Base-by-base conservation (phyloP, 345 rosid genomes). In the Physaria fendleri region DNA sequence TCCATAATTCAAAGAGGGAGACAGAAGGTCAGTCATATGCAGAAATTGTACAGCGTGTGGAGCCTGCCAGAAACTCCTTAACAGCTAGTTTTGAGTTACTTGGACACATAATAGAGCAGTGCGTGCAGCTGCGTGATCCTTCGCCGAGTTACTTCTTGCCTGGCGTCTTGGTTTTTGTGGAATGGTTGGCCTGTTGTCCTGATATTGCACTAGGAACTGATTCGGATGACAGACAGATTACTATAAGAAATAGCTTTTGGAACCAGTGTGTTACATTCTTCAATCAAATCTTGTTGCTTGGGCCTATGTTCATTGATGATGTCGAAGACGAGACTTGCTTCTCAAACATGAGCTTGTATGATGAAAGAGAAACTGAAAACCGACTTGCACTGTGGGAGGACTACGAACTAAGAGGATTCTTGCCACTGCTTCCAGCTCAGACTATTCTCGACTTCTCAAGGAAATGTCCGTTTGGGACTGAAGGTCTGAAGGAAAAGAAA, bases 151-250 rank as follows among this genome's bases (percentile, higher is more conserved):
- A 71, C 47, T 78, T 85, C 34, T 64, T 93, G 56, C 92, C 99
- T 56, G 88, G 96, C 27, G 71, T 87, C 60, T 69, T 93, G 37
- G 87, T 93, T 45, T 87, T 87, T 70, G 73, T 89, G 50, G 99
- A 93, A 70, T 93, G 99, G 97, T 67, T 89, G 77, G 97, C 97
- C 34, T 89, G 90, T 63, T 83, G 59, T 71, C 92, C 97, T 27
- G 97, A 87, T 62, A 43, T 83, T 62, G 92, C 88, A 34, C 37
- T 75, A 5, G 86, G 82, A 45, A 76, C 71, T 55, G 92, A 85
- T 59, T 60, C 64, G 48, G 96, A 87, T 74, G 95, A 85, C 75
- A 81, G 69, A 48, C 96, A 82, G 75, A 68, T 68, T 16, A 56
- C 75, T 53, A 82, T 69, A 40, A 79, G 92, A 68, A 74, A 77